Base-by-base conservation (phyloP, 306 rosid species). In the Canavalia ensiformis region DNA sequence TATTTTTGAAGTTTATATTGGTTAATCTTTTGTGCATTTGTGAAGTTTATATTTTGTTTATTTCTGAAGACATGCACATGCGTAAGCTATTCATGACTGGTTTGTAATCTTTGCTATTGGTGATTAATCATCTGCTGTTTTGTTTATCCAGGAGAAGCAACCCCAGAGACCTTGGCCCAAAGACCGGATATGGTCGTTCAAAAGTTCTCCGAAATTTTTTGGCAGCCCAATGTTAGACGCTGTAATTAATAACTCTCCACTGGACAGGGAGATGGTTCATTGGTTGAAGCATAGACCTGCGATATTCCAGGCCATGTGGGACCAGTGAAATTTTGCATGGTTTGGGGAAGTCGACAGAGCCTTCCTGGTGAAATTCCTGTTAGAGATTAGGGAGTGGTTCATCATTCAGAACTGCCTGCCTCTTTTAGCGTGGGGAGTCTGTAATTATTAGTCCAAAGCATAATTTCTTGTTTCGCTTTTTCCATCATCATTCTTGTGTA, bases 191-290 rank as follows among this genome's bases (percentile, higher is more conserved):
- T 96, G 99, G 99, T 90, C 88, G 35, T 96, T 92, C 87, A 90
- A 88, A 87, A 90, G 69, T 86, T 79, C 29, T 69, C 91, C 90
- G 0, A 93, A 86, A 81, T 77, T 96, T 70, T 72, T 96, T 72
- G 97, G 98, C 68, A 96, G 99, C 87, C 99, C 99, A 3, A 94
- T 92, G 98, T 88, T 96, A 73, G 99, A 96, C 42, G 85, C 95
- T 11, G 94, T 92, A 42, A 76, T 90, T 68, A 84, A 78, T 79
- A 88, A 86, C 68, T 58, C 91, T 73, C 62, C 88, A 29, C 75
- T 94, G 87, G 99, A 96, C 90, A 79, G 79, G 86, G 99, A 96
- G 67, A 81, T 96, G 99, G 90, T 94, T 86, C 98, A 91, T 31
- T 96, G 99, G 99, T 84, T 96, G 85, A 96, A 85, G 87, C 97